Conservation (phyloP, 495 filamentous ascomycete genomes). For the Tirmania nivea region DNA sequence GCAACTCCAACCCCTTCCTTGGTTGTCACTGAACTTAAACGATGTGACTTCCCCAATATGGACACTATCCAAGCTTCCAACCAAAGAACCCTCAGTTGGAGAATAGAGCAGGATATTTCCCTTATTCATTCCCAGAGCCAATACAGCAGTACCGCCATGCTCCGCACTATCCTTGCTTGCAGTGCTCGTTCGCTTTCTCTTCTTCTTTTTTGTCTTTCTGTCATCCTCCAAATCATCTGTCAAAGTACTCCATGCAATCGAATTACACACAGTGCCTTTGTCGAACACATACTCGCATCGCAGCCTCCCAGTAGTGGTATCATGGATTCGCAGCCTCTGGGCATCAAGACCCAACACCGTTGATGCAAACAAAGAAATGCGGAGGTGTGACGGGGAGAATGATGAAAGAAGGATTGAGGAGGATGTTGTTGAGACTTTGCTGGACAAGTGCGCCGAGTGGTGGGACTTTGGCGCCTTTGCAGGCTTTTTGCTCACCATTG, state of each 20-base stretch:
- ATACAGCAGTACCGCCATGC: conserved; percentile 23
- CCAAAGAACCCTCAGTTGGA: conserved; percentile 29
- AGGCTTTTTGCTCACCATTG: conserved; percentile 31
- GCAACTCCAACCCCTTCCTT: conserved; percentile 34
- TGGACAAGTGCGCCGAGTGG: not conserved
- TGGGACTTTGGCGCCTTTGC: conserved; percentile 20
- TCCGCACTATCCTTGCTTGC: conserved; percentile 25
- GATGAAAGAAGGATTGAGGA: conserved; percentile 20
- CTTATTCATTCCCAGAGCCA: conserved; percentile 33
- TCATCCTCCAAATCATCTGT: conserved; percentile 9
- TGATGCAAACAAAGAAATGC: conserved; percentile 37
- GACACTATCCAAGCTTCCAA: conserved; percentile 28
- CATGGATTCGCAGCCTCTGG: conserved; percentile 38
- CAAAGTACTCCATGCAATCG: conserved; percentile 32
- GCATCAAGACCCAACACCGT: conserved; percentile 37
- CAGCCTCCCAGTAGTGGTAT: conserved; percentile 34
- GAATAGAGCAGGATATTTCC: conserved; percentile 35
- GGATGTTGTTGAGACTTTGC: not conserved
- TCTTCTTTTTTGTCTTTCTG: conserved; percentile 28
- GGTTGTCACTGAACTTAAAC: conserved; percentile 33
- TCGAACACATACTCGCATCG: conserved; percentile 34
- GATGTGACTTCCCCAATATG: conserved; percentile 34
- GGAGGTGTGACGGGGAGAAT: conserved; percentile 34
- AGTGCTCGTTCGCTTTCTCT: conserved; percentile 33
- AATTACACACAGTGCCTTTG: conserved; percentile 30